A percentile compares a stretch with the other conserved stretches of the same genome.
phyloP scores from a whole-genome alignment of 768 basidiomycete species.

The Epithele typhae region DNA sequence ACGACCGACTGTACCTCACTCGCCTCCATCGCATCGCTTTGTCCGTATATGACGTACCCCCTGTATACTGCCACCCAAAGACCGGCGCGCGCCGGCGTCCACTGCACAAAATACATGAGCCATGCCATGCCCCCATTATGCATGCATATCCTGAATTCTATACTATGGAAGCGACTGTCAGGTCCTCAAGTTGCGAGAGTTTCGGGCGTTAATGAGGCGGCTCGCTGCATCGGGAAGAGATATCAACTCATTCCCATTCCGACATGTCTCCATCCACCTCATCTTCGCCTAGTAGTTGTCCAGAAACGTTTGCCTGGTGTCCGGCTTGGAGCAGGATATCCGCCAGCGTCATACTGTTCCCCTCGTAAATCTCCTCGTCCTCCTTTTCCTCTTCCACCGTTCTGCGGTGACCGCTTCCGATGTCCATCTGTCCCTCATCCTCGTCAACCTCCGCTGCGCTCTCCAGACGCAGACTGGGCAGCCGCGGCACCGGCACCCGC shows the following conservation, averaged over 20 bases:
- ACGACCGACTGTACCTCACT: slow-evolving; percentile 8
- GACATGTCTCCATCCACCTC: slow-evolving; percentile 12
- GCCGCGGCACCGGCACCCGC: slow-evolving; percentile 6
- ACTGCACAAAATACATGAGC: slow-evolving; percentile 28
- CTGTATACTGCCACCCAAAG: slow-evolving; percentile 16
- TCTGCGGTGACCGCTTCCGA: not conserved
- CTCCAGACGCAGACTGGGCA: slow-evolving; percentile 8
- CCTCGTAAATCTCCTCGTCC: slow-evolving; percentile 33
- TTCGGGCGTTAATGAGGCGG: too few relatives aligned
- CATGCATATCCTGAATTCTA: slow-evolving; percentile 14
- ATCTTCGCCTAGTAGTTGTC: slow-evolving; percentile 34
- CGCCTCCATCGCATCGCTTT: slow-evolving; percentile 12
- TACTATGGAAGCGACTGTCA: too few relatives aligned
- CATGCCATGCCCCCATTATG: slow-evolving; percentile 22
- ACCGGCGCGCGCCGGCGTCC: slow-evolving; percentile 15
- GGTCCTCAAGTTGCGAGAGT: too few relatives aligned
- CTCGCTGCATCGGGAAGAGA: too few relatives aligned
- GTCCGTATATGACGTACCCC: slow-evolving; percentile 21
- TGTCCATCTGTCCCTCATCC: not conserved
- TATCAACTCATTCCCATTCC: slow-evolving; percentile 1
- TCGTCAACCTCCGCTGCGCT: slow-evolving; percentile 7
- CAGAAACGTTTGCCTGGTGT: slow-evolving; percentile 30
- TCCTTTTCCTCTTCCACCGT: not conserved
- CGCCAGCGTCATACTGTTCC: slow-evolving; percentile 43
- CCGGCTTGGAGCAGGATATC: slow-evolving; percentile 35